Evolutionary conservation across 2,329 filamentous ascomycete species (phyloP).

Genomic region (Nectriaceae sp.): DNA sequence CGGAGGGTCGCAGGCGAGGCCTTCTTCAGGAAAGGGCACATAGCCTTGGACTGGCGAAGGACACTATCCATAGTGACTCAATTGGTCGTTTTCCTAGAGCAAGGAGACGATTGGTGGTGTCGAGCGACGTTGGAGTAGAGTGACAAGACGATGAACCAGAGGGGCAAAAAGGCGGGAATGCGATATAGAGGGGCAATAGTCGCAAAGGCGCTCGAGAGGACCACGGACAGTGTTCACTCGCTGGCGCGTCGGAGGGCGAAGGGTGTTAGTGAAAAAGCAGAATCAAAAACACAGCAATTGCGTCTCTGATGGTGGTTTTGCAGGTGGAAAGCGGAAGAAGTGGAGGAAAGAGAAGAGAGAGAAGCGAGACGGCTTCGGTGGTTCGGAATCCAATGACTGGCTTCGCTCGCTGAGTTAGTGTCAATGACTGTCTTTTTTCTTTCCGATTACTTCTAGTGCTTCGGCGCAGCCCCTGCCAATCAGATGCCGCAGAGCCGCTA

Average conservation of each 20-base stretch:
- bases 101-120: slow-evolving; percentile 2
- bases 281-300: not conserved
- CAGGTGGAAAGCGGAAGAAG: slow-evolving; percentile 4
- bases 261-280: not conserved
- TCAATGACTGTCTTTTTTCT: not conserved
- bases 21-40: slow-evolving; percentile 97
- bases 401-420: not conserved
- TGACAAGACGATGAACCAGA: slow-evolving; percentile 10
- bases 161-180: slow-evolving; percentile 10
- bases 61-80: slow-evolving; percentile 77
- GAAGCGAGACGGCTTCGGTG: slow-evolving; percentile 10
- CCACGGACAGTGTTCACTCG: not conserved
- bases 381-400: slow-evolving; percentile 9
- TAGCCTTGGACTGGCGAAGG: slow-evolving; percentile 89
- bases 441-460: too few relatives aligned
- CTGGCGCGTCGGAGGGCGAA: not conserved
- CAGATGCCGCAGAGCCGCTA: not conserved
- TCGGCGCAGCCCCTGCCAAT: not conserved
- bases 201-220: slow-evolving; percentile 8
- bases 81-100: not conserved
- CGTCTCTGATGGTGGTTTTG: not conserved
- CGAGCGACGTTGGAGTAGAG: slow-evolving; percentile 1
- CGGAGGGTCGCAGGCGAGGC: slow-evolving; percentile 90
- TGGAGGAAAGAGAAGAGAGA: slow-evolving; percentile 15
- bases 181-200: slow-evolving; percentile 12